A percentile compares a stretch with the other conserved stretches of the same genome.
phyloP scores from a whole-genome alignment of 371 early-diverging fungal genomes.

The Apophysomyces elegans region DNA sequence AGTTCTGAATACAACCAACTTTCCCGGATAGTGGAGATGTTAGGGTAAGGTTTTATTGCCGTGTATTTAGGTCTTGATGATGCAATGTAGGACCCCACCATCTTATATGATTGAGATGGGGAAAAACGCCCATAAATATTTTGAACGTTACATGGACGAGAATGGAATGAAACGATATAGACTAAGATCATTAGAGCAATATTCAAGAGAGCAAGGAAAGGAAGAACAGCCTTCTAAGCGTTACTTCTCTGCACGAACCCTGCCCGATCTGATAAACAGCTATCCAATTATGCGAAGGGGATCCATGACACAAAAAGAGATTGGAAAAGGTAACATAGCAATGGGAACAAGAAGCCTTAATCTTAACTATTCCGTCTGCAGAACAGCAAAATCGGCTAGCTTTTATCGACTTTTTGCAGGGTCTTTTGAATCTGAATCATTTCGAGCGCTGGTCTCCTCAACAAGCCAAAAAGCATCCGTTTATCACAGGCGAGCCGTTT shows the following conservation, averaged over 20 bases:
- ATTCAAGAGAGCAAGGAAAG: slow-evolving; percentile 74
- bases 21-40: slow-evolving; percentile 84
- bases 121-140: slow-evolving; percentile 83
- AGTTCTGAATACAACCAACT: slow-evolving; percentile 95
- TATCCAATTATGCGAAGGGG: slow-evolving; percentile 84
- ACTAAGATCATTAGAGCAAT: slow-evolving; percentile 84
- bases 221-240: slow-evolving; percentile 89
- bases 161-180: slow-evolving; percentile 63
- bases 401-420: slow-evolving; percentile 90
- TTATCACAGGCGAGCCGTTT: slow-evolving; percentile 88
- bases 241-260: slow-evolving; percentile 83
- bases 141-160: slow-evolving; percentile 59
- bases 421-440: slow-evolving; percentile 89
- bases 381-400: slow-evolving; percentile 73
- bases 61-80: not conserved
- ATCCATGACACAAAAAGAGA: slow-evolving; percentile 63
- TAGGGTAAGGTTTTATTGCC: slow-evolving; percentile 65
- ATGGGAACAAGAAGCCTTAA: not conserved
- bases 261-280: slow-evolving; percentile 83
- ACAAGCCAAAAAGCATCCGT: slow-evolving; percentile 94
- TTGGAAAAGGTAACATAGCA: slow-evolving; percentile 69
- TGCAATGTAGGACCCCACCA: slow-evolving; percentile 68
- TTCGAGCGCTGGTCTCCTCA: slow-evolving; percentile 95
- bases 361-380: slow-evolving; percentile 25
- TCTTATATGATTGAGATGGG: slow-evolving; percentile 92